phyloP scores from a whole-genome alignment of 768 basidiomycete genomes.

The Megacollybia marginata region DNA sequence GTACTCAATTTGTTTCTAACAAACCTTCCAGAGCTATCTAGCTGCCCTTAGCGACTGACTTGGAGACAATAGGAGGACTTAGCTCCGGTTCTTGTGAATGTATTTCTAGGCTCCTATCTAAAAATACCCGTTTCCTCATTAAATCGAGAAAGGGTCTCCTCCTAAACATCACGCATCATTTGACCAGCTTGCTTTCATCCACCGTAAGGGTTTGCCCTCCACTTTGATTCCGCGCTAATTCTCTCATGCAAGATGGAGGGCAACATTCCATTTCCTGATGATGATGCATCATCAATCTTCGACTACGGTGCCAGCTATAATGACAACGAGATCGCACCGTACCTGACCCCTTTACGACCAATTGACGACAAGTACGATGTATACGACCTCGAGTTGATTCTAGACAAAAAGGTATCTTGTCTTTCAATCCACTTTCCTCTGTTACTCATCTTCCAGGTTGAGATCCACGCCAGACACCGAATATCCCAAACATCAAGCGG shows the following conservation, averaged over 20 bases:
- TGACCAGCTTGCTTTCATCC: background rate
- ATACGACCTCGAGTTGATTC: slow-evolving; percentile 13
- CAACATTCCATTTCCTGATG: background rate
- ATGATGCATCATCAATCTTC: background rate
- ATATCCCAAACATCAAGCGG: slow-evolving; percentile 6
- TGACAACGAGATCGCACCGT: background rate
- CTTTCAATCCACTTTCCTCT: background rate
- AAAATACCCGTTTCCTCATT: too few species aligned
- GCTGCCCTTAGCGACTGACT: slow-evolving; percentile 38
- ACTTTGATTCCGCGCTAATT: background rate
- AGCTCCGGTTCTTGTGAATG: too few species aligned
- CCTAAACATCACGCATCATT: background rate
- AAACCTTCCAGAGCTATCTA: slow-evolving; percentile 40
- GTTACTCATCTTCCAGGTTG: slow-evolving; percentile 1
- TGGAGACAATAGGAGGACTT: background rate
- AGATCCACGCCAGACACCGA: slow-evolving; percentile 9
- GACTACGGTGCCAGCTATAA: background rate
- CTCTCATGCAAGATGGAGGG: background rate
- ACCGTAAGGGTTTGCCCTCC: background rate
- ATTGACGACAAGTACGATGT: slow-evolving; percentile 14
- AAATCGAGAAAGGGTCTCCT: background rate
- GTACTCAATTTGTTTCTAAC: background rate
- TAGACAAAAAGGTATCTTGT: slow-evolving; percentile 11
- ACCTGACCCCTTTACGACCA: slow-evolving; percentile 8
- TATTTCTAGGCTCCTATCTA: too few species aligned